Percentiles rank a stretch among this genome's conserved stretches.
Conservation (phyloP, 2,329 filamentous ascomycete genomes). For the Pseudogymnoascus sp. region DNA sequence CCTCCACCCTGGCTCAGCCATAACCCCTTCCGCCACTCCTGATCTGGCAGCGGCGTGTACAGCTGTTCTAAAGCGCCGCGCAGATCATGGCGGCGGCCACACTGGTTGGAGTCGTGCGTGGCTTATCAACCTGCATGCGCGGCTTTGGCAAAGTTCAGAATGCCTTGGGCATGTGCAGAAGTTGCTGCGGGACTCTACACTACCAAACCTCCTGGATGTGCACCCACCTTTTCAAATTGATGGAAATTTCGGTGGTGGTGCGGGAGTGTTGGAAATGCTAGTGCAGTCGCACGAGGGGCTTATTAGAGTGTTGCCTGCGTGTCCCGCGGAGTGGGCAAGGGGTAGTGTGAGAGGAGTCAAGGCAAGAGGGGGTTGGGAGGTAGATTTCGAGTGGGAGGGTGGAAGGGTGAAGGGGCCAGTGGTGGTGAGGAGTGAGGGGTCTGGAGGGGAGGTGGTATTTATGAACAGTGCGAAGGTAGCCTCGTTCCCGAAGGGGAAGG, state of each 20-base stretch:
- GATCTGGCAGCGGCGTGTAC: slow-evolving; percentile 24
- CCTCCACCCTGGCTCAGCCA: slow-evolving; percentile 33
- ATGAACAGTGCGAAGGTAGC: slow-evolving; percentile 4
- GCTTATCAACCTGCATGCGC: slow-evolving; percentile 36
- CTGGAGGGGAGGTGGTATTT: neutral
- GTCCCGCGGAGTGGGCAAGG: slow-evolving; percentile 28
- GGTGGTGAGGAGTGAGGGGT: slow-evolving; percentile 7
- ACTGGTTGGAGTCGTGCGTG: slow-evolving; percentile 42
- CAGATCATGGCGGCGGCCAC: slow-evolving; percentile 33
- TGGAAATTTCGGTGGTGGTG: slow-evolving; percentile 41
- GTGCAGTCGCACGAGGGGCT: slow-evolving; percentile 30
- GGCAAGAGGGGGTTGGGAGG: slow-evolving; percentile 29
- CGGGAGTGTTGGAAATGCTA: slow-evolving; percentile 38
- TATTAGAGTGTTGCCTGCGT: slow-evolving; percentile 33
- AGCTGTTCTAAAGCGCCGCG: slow-evolving; percentile 26
- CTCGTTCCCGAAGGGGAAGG: neutral
- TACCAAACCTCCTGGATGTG: slow-evolving; percentile 37
- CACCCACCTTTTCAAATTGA: slow-evolving; percentile 42
- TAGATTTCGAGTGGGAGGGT: slow-evolving; percentile 32
- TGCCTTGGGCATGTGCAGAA: slow-evolving; percentile 31
- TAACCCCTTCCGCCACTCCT: slow-evolving; percentile 29
- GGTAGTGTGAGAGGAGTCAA: slow-evolving; percentile 29
- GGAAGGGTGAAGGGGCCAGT: slow-evolving; percentile 18
- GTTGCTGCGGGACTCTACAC: slow-evolving; percentile 33
- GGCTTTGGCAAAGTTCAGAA: slow-evolving; percentile 32